Percentiles rank a stretch among this genome's conserved stretches.
phyloP scores from a whole-genome alignment of 345 rosid species.

The Boechera divaricarpa region DNA sequence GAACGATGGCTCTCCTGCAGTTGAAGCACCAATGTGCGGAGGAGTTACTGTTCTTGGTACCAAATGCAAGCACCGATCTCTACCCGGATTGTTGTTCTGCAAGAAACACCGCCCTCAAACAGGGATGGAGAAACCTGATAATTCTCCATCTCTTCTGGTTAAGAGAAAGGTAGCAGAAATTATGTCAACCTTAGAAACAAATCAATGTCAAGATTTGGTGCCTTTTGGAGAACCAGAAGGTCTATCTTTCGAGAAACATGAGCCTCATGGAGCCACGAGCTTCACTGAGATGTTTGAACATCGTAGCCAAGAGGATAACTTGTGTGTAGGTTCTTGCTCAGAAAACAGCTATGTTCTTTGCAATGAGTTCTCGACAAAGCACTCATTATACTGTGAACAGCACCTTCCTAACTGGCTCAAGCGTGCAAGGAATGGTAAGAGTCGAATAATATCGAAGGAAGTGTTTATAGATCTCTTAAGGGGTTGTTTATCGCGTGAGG shows the following conservation, averaged over 20 bases:
- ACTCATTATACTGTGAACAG: conserved; percentile 80
- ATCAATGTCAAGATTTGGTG: conserved; percentile 55
- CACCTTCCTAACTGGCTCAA: conserved; percentile 99
- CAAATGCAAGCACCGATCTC: conserved; percentile 91
- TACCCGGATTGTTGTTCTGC: conserved; percentile 79
- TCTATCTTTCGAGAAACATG: conserved; percentile 47
- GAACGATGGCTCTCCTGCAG: conserved; percentile 58
- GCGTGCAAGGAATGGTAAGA: conserved; percentile 98
- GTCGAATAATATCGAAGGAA: conserved; percentile 93
- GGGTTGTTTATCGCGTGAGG: conserved; percentile 63
- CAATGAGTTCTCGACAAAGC: conserved; percentile 70
- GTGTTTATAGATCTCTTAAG: conserved; percentile 78
- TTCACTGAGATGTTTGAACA: conserved; percentile 56
- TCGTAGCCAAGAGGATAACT: conserved; percentile 53
- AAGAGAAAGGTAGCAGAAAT: conserved; percentile 67
- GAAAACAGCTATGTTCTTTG: conserved; percentile 57
- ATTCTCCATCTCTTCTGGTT: conserved; percentile 45
- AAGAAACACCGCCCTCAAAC: conserved; percentile 86
- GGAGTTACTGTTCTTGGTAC: conserved; percentile 97
- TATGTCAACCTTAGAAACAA: conserved; percentile 49
- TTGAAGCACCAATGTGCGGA: conserved; percentile 77
- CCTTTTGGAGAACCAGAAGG: conserved; percentile 53
- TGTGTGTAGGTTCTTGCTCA: conserved; percentile 71
- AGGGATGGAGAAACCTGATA: conserved; percentile 39
- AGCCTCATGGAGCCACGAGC: conserved; percentile 49